Evolutionary conservation across 768 basidiomycete species (phyloP), one percentile per base, ranked within the genome.

Genomic region (Termitomyces sp.): DNA sequence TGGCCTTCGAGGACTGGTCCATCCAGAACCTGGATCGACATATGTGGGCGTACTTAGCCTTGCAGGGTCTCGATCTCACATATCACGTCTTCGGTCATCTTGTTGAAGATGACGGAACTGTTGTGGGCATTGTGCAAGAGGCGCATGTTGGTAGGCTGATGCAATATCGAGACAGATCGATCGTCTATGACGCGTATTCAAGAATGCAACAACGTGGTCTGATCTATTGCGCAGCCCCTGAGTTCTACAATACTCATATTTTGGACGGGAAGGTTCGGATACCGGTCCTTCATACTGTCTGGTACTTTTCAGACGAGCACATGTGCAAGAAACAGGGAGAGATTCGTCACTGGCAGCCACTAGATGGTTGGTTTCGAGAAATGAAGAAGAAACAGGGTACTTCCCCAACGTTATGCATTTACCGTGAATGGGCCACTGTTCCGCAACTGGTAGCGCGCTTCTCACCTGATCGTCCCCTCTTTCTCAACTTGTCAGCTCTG

Each of bases 81-180:
- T 78, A 70, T 49, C 71, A 74, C 38, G 70, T 76, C 39, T 68
- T 73, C 51, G 77, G 74, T 1, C 75, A 77, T 57, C 61, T 76
- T 7, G 61, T 77, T 8, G 67, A 69, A n/a, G 60, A 65, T 44
- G 69, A 75, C 24, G 74, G 71, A 2, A 56, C 68, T 4, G 57
- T 78, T n/a, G 66, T 75, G 20, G 78, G 77, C 9, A 56, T 77
- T 12, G 71, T 77, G 2, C 69, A 67, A n/a, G 77, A 79, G 55
- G 71, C 77, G n/a, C 70, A 76, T 20, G 59, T 64, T 48, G 76
- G 76, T 53, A 66, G 77, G 52, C 57, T 71, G 38, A 63, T 75
- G 12, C 60, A 70, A 42, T 63, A 60, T 38, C 58, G 68, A 20
- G 78, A 79, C 60, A 65, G 69, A 22, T 49, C 66, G 4, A 64